These are phyloP conservation scores for Chytriomyces confervae DNA, from an alignment of 192 early-diverging fungal genomes.

Conservation along the genomic window DNA sequence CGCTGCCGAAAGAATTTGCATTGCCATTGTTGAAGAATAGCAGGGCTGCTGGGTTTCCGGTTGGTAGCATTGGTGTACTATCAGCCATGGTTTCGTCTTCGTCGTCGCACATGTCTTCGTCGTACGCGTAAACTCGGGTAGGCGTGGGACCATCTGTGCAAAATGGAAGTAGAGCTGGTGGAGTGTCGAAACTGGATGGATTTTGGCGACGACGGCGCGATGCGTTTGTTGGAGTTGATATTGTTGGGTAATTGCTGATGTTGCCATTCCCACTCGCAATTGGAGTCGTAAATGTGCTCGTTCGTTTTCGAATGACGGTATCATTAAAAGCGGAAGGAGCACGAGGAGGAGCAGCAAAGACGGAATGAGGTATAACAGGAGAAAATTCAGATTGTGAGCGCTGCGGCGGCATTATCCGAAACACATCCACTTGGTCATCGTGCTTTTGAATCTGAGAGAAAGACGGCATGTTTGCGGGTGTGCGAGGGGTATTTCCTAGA, in stretches of 20 bases:
- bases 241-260: too few species aligned
- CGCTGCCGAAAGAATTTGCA: not conserved
- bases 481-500: conserved; percentile 1
- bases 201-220: not conserved
- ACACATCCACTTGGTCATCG: conserved; percentile 29
- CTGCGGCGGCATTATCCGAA: conserved; percentile 16
- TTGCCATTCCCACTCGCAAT: too few species aligned
- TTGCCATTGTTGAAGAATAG: too few species aligned
- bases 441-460: conserved; percentile 31
- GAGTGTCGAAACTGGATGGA: not conserved
- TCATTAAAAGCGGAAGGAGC: conserved; percentile 15
- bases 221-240: not conserved
- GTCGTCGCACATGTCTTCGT: conserved; percentile 11
- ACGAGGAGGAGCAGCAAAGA: too few species aligned
- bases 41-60: too few species aligned
- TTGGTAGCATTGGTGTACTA: not conserved
- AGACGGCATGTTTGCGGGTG: not conserved
- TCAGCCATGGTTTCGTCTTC: not conserved
- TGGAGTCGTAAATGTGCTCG: not conserved
- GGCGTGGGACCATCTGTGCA: conserved; percentile 1
- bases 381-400: not conserved
- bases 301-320: conserved; percentile 29
- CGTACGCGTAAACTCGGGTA: not conserved
- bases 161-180: conserved; percentile 11
- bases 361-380: too few species aligned